Evolutionary conservation across 805 yeast species (phyloP).

Genomic region (Kuraishia capsulata): DNA sequence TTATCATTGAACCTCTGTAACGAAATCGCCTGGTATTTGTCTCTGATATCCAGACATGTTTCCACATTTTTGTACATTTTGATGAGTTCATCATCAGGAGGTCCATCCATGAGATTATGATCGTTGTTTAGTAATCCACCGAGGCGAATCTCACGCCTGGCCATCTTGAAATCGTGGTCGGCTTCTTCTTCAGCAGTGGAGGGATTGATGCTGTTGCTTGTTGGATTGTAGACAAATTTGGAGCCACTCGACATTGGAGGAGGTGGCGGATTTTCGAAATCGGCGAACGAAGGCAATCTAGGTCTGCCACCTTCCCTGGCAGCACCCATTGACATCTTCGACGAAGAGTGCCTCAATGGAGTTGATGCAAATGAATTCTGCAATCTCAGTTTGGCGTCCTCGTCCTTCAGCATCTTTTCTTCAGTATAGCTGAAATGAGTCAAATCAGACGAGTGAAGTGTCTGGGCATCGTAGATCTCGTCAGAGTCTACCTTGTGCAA

Average conservation of each 20-base stretch:
- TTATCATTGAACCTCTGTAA: slow-evolving; percentile 67
- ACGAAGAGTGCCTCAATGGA: no score
- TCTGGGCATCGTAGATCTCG: neutral
- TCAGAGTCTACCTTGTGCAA: neutral
- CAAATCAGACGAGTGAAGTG: neutral
- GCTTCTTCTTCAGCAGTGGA: slow-evolving; percentile 2
- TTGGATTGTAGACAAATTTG: slow-evolving; percentile 1
- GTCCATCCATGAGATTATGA: slow-evolving; percentile 39
- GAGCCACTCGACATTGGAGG: slow-evolving; percentile 20
- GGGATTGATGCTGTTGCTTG: slow-evolving; percentile 2
- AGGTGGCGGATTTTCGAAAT: slow-evolving; percentile 27
- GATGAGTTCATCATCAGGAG: slow-evolving; percentile 60
- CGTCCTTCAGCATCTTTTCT: slow-evolving; percentile 53
- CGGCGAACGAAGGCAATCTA: slow-evolving; percentile 26
- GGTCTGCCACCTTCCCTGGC: neutral
- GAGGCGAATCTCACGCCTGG: slow-evolving; percentile 26
- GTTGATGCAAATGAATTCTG: slow-evolving; percentile 25
- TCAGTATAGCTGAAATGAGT: slow-evolving; percentile 61
- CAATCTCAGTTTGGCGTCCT: slow-evolving; percentile 55
- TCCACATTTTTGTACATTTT: slow-evolving; percentile 54
- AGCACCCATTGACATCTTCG: no score
- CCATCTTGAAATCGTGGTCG: slow-evolving; percentile 4
- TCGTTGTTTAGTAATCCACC: slow-evolving; percentile 38
- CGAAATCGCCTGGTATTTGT: slow-evolving; percentile 64
- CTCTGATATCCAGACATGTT: slow-evolving; percentile 63